phyloP scores from a whole-genome alignment of 1,284 basidiomycete genomes.

The Agroathelia rolfsii region DNA sequence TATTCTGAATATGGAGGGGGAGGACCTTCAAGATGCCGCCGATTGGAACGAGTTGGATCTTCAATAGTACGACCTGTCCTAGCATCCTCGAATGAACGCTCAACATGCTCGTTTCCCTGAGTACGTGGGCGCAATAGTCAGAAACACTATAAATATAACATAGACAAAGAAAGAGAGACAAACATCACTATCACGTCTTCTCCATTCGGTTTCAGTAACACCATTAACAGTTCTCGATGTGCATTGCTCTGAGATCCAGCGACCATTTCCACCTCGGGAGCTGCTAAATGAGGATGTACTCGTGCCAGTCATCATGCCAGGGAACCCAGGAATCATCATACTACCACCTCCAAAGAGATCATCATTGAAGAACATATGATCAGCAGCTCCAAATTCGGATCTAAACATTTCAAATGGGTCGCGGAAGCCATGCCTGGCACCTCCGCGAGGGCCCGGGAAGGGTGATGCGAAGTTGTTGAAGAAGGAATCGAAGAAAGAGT shows the following conservation, averaged over 20 bases:
- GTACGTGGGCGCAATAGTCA: slow-evolving; percentile 6
- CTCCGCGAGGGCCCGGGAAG: slow-evolving; percentile 18
- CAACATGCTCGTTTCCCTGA: slow-evolving; percentile 66
- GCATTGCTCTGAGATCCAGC: slow-evolving; percentile 45
- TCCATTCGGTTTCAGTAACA: slow-evolving; percentile 48
- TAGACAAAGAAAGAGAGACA: slow-evolving; percentile 11
- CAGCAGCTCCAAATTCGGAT: slow-evolving; percentile 47
- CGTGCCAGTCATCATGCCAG: slow-evolving; percentile 9
- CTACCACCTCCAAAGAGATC: slow-evolving; percentile 4
- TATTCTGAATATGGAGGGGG: too few species aligned
- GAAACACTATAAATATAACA: slow-evolving; percentile 5
- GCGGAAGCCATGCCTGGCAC: slow-evolving; percentile 32
- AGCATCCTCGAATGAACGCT: slow-evolving; percentile 54
- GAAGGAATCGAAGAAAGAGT: slow-evolving; percentile 26
- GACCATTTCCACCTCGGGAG: slow-evolving; percentile 16
- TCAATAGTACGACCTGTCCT: slow-evolving; percentile 50
- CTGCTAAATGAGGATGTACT: slow-evolving; percentile 6
- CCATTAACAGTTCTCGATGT: slow-evolving; percentile 52
- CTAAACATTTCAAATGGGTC: slow-evolving; percentile 69
- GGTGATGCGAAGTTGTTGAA: slow-evolving; percentile 18
- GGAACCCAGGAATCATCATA: slow-evolving; percentile 11
- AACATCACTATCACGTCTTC: slow-evolving; percentile 48
- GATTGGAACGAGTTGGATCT: too few species aligned
- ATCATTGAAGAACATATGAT: slow-evolving; percentile 21
- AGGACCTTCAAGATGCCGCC: too few species aligned